Conservation (phyloP, 306 rosid species). For the Quercus mongolica region DNA sequence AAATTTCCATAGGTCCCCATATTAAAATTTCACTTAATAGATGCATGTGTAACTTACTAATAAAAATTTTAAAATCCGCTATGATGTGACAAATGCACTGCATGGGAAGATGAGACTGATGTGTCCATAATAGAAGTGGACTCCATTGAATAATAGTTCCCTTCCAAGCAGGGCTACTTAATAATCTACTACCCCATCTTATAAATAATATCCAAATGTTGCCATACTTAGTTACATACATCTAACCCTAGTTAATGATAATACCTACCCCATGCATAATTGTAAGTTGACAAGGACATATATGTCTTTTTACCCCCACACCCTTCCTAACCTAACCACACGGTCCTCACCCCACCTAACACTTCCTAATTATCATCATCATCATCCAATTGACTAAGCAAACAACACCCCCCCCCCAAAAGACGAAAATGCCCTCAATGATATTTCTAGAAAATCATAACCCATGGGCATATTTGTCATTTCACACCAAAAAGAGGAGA, state of each 20-base stretch:
- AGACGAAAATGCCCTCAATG: slow-evolving; percentile 27
- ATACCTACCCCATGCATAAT: background rate
- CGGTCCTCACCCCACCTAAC: background rate
- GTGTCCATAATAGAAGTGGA: background rate
- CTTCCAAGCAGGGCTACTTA: background rate
- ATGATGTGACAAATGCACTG: background rate
- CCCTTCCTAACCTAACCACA: background rate
- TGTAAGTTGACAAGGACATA: background rate
- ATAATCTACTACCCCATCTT: too few species aligned
- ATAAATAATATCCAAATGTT: background rate
- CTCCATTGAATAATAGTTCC: background rate
- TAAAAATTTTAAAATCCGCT: background rate
- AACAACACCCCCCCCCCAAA: slow-evolving; percentile 1
- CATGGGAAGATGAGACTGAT: too few species aligned
- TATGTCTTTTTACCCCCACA: slow-evolving; percentile 5
- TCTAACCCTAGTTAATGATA: background rate
- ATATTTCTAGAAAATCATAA: too few species aligned
- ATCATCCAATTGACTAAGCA: background rate
- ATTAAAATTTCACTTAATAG: too few species aligned
- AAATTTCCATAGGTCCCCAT: too few species aligned
- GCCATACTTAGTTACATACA: too few species aligned
- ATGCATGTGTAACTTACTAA: too few species aligned
- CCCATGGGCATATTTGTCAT: background rate
- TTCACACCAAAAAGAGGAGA: background rate
- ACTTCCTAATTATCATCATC: background rate